A percentile compares a stretch with the other conserved stretches of the same genome.
Conservation (phyloP, 257 asterid genomes). For the Apocynum venetum region DNA sequence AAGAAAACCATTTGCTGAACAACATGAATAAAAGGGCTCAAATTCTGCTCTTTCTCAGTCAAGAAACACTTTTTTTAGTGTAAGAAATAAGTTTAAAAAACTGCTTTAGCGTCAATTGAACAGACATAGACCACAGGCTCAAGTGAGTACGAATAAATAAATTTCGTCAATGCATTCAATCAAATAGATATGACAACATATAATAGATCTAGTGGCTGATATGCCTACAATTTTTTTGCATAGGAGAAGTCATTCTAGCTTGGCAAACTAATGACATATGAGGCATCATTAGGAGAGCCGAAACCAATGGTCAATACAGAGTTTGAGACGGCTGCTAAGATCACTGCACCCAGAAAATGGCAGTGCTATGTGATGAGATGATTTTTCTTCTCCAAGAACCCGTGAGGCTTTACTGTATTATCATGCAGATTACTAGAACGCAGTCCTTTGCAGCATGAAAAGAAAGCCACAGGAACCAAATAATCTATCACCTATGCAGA, state of each 20-base stretch:
- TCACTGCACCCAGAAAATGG: not conserved
- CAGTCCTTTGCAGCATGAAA: not conserved
- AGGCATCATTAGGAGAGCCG: not conserved
- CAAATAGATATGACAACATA: not conserved
- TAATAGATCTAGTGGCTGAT: not conserved
- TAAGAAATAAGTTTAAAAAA: too few relatives aligned
- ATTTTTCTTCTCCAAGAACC: not conserved
- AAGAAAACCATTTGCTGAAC: not conserved
- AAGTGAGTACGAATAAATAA: not conserved
- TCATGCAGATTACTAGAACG: not conserved
- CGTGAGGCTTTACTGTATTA: not conserved
- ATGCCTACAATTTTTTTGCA: constrained; percentile 2
- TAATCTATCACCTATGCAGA: not conserved
- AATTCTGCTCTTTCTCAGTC: too few relatives aligned
- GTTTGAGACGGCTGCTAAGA: not conserved
- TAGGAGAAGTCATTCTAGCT: not conserved
- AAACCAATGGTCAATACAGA: not conserved
- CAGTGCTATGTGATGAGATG: not conserved
- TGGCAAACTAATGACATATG: constrained; percentile 8
- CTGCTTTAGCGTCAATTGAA: not conserved
- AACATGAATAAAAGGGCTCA: not conserved
- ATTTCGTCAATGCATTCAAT: not conserved
- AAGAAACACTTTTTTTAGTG: too few relatives aligned
- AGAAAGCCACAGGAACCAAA: not conserved
- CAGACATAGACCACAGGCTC: not conserved